Percentiles rank a stretch among this genome's conserved stretches.
phyloP scores from a whole-genome alignment of 805 yeast genomes.

The Starmerella ratchasimensis region DNA sequence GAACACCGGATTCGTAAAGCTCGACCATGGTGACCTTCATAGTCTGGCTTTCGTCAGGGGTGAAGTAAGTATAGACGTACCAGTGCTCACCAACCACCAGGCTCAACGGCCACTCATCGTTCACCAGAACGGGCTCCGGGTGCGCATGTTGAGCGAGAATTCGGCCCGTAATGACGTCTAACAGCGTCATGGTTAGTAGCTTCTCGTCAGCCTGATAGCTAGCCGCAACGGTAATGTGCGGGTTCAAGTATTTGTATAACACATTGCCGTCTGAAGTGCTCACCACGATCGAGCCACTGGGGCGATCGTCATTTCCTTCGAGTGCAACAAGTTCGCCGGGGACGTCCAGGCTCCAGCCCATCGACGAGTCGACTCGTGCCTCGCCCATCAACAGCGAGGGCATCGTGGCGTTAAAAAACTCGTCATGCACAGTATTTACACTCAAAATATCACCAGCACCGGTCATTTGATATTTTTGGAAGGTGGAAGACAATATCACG shows the following conservation, averaged over 20 bases:
- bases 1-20: constrained; percentile 51
- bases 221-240: constrained; percentile 46
- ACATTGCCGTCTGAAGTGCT: constrained; percentile 50
- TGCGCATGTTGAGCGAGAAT: constrained; percentile 35
- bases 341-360: constrained; percentile 8
- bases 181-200: constrained; percentile 35
- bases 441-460: constrained; percentile 6
- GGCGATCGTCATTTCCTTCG: constrained; percentile 31
- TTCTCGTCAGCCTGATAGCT: constrained; percentile 26
- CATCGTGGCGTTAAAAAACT: neutral
- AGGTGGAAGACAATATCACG: constrained; percentile 11
- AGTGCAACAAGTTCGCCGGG: constrained; percentile 27
- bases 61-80: constrained; percentile 54
- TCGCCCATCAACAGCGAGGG: too few species aligned
- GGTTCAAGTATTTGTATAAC: constrained; percentile 70
- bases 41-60: constrained; percentile 35
- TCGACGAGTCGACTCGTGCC: too few species aligned
- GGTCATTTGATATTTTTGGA: constrained; percentile 15
- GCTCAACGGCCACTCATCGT: constrained; percentile 33
- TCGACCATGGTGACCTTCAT: constrained; percentile 60
- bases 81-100: constrained; percentile 71
- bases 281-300: constrained; percentile 49
- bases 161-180: constrained; percentile 62
- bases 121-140: constrained; percentile 31
- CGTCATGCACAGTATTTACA: neutral